Evolutionary conservation across 2,329 filamentous ascomycete genomes (phyloP).

Genomic region (Aspergillus viridinutans): DNA sequence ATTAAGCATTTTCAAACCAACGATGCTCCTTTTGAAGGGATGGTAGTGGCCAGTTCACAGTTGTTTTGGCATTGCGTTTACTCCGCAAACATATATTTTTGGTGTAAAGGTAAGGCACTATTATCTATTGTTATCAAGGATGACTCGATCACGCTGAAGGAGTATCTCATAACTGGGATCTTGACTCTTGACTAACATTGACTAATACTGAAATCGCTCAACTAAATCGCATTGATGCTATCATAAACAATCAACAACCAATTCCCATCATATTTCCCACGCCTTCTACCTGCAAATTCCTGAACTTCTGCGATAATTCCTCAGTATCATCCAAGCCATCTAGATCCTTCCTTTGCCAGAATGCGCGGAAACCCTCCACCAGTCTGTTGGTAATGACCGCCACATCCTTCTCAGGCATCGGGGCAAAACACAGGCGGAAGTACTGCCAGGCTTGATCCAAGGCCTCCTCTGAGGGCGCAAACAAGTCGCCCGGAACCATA

Average conservation of each 20-base stretch:
- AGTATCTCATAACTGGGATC: neutral
- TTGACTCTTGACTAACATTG: neutral
- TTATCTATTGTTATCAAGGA: neutral
- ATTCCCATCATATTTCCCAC: slow-evolving; percentile 13
- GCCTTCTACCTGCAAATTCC: slow-evolving; percentile 1
- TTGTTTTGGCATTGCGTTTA: neutral
- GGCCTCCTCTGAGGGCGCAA: slow-evolving; percentile 63
- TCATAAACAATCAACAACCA: slow-evolving; percentile 11
- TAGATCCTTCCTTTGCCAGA: slow-evolving; percentile 69
- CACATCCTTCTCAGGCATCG: slow-evolving; percentile 69
- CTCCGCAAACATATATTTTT: neutral
- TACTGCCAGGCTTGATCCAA: slow-evolving; percentile 62
- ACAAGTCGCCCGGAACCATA: slow-evolving; percentile 67
- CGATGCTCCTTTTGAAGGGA: neutral
- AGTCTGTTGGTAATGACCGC: slow-evolving; percentile 60
- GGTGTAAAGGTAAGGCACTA: neutral
- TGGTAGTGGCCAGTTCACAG: neutral
- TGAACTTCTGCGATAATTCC: slow-evolving; percentile 5
- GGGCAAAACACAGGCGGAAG: slow-evolving; percentile 78
- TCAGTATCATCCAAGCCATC: slow-evolving; percentile 24
- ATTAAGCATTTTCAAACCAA: neutral
- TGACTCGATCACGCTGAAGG: too few relatives aligned
- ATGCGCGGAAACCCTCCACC: slow-evolving; percentile 64
- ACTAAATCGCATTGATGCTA: neutral
- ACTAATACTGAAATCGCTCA: neutral